A percentile compares a stretch with the other conserved stretches of the same genome.
phyloP scores from a whole-genome alignment of 257 asterid species.

The Nicotiana paniculata region DNA sequence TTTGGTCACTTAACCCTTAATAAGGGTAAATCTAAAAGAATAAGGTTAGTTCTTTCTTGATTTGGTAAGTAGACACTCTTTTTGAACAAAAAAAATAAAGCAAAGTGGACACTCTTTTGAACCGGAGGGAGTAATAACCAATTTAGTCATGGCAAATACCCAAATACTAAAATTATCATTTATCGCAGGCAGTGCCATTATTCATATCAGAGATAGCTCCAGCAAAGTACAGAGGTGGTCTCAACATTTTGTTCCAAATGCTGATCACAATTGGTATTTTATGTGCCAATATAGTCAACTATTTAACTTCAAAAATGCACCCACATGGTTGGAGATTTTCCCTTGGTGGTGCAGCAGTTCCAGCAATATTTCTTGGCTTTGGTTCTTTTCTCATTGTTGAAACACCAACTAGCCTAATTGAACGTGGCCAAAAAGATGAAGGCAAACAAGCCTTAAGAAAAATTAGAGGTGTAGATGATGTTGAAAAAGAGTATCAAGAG shows the following conservation, averaged over 20 bases:
- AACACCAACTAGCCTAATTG: slow-evolving; percentile 52
- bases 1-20: too few species aligned
- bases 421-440: slow-evolving; percentile 26
- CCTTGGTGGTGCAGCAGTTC: slow-evolving; percentile 42
- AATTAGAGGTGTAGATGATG: slow-evolving; percentile 32
- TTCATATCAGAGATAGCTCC: slow-evolving; percentile 59
- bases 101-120: too few species aligned
- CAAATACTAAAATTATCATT: too few species aligned
- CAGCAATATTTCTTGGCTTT: slow-evolving; percentile 41
- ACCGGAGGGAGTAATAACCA: too few species aligned
- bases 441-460: slow-evolving; percentile 25
- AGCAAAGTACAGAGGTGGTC: slow-evolving; percentile 37
- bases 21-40: too few species aligned
- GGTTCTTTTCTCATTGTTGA: slow-evolving; percentile 48
- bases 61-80: too few species aligned
- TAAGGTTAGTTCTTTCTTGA: too few species aligned
- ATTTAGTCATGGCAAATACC: background rate
- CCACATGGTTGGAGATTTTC: slow-evolving; percentile 44
- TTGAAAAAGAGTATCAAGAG: slow-evolving; percentile 32
- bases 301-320: slow-evolving; percentile 16
- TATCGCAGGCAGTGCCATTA: slow-evolving; percentile 45
- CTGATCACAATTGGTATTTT: slow-evolving; percentile 46
- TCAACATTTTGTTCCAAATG: slow-evolving; percentile 40
- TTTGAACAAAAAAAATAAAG: too few species aligned
- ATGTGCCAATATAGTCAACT: slow-evolving; percentile 35